Percentiles rank a stretch among this genome's conserved stretches.
Conservation (phyloP, 257 asterid species). For the Striga asiatica region DNA sequence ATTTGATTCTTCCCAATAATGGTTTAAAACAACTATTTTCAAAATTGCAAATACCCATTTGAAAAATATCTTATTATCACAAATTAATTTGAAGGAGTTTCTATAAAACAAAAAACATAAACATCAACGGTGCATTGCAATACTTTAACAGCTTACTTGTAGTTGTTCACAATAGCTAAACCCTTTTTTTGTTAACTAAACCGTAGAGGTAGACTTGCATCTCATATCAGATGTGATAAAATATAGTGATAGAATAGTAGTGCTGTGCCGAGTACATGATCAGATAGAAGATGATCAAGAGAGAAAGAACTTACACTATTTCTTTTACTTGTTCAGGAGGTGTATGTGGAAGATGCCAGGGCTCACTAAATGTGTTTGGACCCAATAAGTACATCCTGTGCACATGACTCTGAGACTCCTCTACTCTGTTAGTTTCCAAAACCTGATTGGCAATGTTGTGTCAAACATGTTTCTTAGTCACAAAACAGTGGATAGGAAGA, state of each 20-base stretch:
- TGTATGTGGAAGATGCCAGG: conserved; percentile 98
- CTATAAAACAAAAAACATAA: background rate
- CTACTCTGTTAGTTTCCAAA: conserved; percentile 93
- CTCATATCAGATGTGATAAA: background rate
- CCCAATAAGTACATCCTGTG: conserved; percentile 95
- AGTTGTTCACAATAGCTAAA: background rate
- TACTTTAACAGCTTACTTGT: background rate
- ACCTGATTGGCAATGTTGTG: conserved; percentile 46
- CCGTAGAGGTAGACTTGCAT: background rate
- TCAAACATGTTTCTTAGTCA: conserved; percentile 12
- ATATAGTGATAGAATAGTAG: background rate
- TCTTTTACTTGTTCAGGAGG: conserved; percentile 92
- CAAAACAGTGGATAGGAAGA: conserved; percentile 11
- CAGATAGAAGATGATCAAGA: background rate
- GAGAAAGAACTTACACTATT: conserved; percentile 65
- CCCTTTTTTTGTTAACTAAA: background rate
- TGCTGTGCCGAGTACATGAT: conserved; percentile 5
- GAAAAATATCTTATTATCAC: background rate
- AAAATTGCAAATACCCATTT: background rate
- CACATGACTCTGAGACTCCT: conserved; percentile 94
- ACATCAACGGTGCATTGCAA: background rate
- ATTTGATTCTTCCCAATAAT: too few relatives aligned
- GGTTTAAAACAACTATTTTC: too few relatives aligned
- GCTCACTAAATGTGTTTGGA: conserved; percentile 85
- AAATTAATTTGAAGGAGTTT: background rate